Conservation (phyloP, 2,329 filamentous ascomycete genomes). For the Diaporthe velutina region DNA sequence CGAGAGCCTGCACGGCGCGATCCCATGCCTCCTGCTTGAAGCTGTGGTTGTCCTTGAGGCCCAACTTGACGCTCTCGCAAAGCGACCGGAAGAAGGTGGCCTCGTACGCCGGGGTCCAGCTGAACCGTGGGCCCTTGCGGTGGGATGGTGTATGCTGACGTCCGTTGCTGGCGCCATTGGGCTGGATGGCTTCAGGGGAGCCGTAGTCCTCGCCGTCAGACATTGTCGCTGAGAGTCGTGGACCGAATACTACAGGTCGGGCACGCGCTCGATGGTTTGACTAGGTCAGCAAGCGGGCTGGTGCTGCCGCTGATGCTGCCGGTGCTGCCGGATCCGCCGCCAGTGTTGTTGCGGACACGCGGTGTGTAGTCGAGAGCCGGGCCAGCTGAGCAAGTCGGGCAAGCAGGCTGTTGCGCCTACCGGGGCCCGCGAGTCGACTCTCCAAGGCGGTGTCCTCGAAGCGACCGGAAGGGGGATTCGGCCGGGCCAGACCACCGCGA, state of each 20-base stretch:
- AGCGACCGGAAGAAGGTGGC: constrained; percentile 72
- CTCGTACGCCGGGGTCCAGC: constrained; percentile 71
- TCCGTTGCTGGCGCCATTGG: constrained; percentile 37
- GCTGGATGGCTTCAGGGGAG: constrained; percentile 39
- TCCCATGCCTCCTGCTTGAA: constrained; percentile 74
- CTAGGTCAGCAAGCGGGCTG: constrained; percentile 10
- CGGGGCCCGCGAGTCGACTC: constrained; percentile 13
- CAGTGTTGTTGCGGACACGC: background rate
- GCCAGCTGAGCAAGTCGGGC: constrained; percentile 5
- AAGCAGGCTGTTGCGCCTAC: constrained; percentile 12
- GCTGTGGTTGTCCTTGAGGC: constrained; percentile 64
- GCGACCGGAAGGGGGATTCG: constrained; percentile 7
- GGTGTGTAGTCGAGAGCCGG: background rate
- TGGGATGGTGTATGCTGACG: constrained; percentile 45
- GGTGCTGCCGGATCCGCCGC: background rate
- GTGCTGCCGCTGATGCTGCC: background rate
- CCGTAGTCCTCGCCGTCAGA: constrained; percentile 49
- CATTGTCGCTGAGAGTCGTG: constrained; percentile 43
- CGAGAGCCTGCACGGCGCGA: constrained; percentile 65
- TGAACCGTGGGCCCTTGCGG: constrained; percentile 64
- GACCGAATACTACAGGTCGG: background rate
- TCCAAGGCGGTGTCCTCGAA: background rate
- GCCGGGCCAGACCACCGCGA: constrained; percentile 31
- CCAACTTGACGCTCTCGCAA: constrained; percentile 69
- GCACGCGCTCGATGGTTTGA: background rate